phyloP scores from a whole-genome alignment of 1,284 basidiomycete genomes.

The Veloporphyrellus conicus region DNA sequence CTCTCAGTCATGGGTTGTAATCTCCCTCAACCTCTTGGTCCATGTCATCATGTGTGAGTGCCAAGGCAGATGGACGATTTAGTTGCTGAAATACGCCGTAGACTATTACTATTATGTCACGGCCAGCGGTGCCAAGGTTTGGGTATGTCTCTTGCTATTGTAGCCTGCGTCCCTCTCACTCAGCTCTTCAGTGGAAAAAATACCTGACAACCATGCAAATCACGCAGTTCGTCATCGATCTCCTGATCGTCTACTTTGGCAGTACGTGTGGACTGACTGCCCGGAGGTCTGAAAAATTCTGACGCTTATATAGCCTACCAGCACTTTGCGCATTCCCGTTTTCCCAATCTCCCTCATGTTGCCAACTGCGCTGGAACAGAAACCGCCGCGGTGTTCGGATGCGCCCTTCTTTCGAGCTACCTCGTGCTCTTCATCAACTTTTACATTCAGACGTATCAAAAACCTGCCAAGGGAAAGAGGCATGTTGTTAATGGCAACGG shows the following conservation, averaged over 20 bases:
- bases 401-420: constrained; percentile 83
- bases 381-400: constrained; percentile 85
- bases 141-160: constrained; percentile 56
- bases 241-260: constrained; percentile 87
- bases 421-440: constrained; percentile 89
- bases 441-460: constrained; percentile 81
- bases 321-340: constrained; percentile 72
- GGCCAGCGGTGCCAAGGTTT: constrained; percentile 90
- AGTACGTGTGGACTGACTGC: constrained; percentile 54
- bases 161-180: constrained; percentile 3
- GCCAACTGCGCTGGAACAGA: constrained; percentile 89
- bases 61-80: background rate
- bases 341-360: constrained; percentile 58
- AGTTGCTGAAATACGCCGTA: constrained; percentile 30
- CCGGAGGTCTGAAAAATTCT: constrained; percentile 6
- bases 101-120: constrained; percentile 98
- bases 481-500: constrained; percentile 36
- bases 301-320: constrained; percentile 64
- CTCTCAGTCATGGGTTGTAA: constrained; percentile 92
- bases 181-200: constrained; percentile 80
- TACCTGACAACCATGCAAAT: constrained; percentile 96
- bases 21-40: constrained; percentile 87
- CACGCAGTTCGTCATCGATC: constrained; percentile 88
- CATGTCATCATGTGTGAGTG: constrained; percentile 97
- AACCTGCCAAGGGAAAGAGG: constrained; percentile 46